Base-by-base conservation (phyloP, 768 basidiomycete species). In the Podaxis pistillaris region DNA sequence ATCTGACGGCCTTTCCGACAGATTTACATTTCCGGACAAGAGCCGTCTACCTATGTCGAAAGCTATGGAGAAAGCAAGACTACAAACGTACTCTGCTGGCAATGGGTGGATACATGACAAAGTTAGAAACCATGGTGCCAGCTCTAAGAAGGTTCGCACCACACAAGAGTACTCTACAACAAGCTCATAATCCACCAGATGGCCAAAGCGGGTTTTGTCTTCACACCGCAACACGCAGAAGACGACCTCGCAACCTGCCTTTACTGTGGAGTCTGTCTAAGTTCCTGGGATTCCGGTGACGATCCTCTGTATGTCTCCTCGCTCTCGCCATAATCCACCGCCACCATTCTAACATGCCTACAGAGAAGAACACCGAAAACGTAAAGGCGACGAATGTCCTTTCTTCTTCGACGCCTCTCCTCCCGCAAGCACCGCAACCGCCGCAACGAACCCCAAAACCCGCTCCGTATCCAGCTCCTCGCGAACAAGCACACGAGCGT, bases 131-230 rank as follows among this genome's bases (percentile, higher is more conserved):
- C 90, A 93, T 63, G 81, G 84, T 24, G 90, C 89, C n/a, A 86
- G 76, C 41, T 90, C 91, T 9, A 81, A 80, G 71, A 90, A 87
- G 79, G 93, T 88, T 64, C 4, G 66, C 49, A 12, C 36, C 7
- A 50, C 46, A 24, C 50, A 54, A 12, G n/a, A 1, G 13, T 7
- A 55, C 5, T 26, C 26, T 24, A 40, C 44, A 30, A 12, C 17
- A 13, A n/a, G 37, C 28, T 63, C 24, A 47, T n/a, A 66, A 3
- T 33, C 56, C 60, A 51, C 15, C 65, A 95, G 95, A 88, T 98
- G 84, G 91, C 95, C 0, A 85, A 84, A 66, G 94, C 94, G 2
- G 96, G 96, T 7, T 97, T 96, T 70, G 83, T 93, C 0, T 93
- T 83, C 71, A 88, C 87, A 0, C 91, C 94, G 1, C 83, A 87